A percentile compares a stretch with the other conserved stretches of the same genome.
These are phyloP conservation scores for Boletus insuetus DNA, from an alignment of 768 basidiomycete genomes.

Conservation along the genomic window DNA sequence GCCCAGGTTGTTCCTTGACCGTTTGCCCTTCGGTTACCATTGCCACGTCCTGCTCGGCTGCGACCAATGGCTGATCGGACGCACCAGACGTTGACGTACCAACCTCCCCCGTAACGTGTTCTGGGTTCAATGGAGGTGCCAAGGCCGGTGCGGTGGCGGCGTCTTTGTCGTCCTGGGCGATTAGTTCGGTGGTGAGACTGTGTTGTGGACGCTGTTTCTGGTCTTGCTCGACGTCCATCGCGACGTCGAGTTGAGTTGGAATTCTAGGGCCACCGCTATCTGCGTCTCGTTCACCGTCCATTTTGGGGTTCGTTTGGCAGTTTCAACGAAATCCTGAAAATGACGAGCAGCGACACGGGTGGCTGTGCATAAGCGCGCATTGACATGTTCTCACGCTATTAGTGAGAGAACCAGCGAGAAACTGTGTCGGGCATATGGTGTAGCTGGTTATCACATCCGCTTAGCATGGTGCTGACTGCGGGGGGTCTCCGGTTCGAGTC, in stretches of 20 bases:
- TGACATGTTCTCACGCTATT: constrained; percentile 5
- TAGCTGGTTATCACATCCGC: constrained; percentile 42
- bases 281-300: constrained; percentile 23
- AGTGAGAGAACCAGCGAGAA: neutral
- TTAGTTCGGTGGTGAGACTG: neutral
- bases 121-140: constrained; percentile 7
- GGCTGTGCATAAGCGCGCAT: constrained; percentile 16
- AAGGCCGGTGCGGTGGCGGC: neutral
- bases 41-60: constrained; percentile 20
- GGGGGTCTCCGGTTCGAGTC: constrained; percentile 41
- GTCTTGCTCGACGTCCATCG: constrained; percentile 25
- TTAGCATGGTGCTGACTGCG: constrained; percentile 36
- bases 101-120: constrained; percentile 6
- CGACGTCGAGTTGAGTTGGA: neutral
- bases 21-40: constrained; percentile 24
- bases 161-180: constrained; percentile 1
- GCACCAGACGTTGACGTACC: constrained; percentile 4
- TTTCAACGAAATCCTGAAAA: constrained; percentile 22
- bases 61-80: constrained; percentile 24
- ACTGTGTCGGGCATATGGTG: constrained; percentile 36
- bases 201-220: constrained; percentile 4
- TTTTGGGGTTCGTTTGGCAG: constrained; percentile 12
- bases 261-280: neutral
- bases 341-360: constrained; percentile 25
- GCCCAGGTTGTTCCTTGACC: constrained; percentile 11